These are phyloP conservation scores for Collariella sp. DNA, from an alignment of 495 filamentous ascomycete species.

Conservation along the genomic window DNA sequence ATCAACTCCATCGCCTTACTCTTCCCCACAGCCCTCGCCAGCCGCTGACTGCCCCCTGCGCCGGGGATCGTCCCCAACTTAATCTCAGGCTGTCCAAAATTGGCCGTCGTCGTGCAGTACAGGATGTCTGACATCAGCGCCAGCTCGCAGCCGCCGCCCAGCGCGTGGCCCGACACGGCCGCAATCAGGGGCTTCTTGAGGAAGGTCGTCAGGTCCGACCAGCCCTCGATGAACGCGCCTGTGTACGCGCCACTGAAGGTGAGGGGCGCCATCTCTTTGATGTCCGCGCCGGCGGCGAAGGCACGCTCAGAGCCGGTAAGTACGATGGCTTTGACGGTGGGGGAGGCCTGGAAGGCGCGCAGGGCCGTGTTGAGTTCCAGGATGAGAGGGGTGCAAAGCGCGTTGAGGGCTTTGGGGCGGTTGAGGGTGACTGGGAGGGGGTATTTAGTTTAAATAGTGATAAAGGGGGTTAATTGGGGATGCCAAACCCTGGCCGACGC, in stretches of 20 bases:
- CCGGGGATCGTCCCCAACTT: conserved; percentile 88
- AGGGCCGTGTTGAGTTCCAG: conserved; percentile 81
- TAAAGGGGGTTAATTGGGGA: background rate
- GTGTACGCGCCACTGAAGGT: conserved; percentile 80
- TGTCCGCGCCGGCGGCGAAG: conserved; percentile 95
- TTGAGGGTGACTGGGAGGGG: conserved; percentile 70
- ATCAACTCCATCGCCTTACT: conserved; percentile 88
- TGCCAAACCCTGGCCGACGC: conserved; percentile 72
- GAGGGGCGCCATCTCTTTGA: conserved; percentile 94
- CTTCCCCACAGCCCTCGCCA: conserved; percentile 84
- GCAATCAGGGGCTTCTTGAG: conserved; percentile 90
- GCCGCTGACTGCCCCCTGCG: conserved; percentile 82
- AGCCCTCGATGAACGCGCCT: conserved; percentile 82
- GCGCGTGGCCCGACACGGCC: conserved; percentile 86
- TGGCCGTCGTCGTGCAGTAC: conserved; percentile 74
- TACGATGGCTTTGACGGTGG: conserved; percentile 64
- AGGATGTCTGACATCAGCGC: conserved; percentile 96
- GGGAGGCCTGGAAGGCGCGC: conserved; percentile 57
- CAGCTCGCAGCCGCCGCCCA: conserved; percentile 92
- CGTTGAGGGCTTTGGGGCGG: conserved; percentile 91
- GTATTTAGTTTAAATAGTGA: background rate
- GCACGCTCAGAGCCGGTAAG: conserved; percentile 81
- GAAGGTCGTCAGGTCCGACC: conserved; percentile 70
- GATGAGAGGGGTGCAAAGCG: conserved; percentile 81
- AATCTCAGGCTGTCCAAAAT: conserved; percentile 95